Evolutionary conservation across 306 rosid genomes (phyloP).

Genomic region (Medicago lupulina): DNA sequence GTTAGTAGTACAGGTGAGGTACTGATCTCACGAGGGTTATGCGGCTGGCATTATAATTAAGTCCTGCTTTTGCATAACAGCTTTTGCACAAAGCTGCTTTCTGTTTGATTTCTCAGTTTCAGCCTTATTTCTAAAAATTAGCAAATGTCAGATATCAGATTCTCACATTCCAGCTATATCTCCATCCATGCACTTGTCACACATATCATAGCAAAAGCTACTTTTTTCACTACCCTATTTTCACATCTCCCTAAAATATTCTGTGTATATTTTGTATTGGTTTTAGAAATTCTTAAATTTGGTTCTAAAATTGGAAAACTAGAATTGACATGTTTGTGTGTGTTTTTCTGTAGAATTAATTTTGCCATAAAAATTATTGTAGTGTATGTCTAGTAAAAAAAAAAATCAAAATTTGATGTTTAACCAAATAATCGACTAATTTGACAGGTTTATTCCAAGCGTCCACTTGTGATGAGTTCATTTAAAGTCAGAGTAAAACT

Average conservation of each 20-base stretch:
- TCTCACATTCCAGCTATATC: slow-evolving; percentile 3
- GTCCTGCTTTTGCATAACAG: not conserved
- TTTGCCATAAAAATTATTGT: too few relatives aligned
- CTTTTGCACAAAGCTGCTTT: not conserved
- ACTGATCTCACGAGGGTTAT: not conserved
- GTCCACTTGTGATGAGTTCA: too few relatives aligned
- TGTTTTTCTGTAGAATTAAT: too few relatives aligned
- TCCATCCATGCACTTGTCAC: slow-evolving; percentile 28
- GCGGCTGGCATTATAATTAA: not conserved
- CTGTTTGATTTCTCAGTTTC: not conserved
- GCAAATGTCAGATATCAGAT: slow-evolving; percentile 23
- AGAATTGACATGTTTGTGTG: too few relatives aligned
- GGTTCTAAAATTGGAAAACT: too few relatives aligned
- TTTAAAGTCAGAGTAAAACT: too few relatives aligned
- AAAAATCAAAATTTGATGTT: too few relatives aligned
- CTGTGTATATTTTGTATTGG: too few relatives aligned
- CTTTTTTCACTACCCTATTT: not conserved
- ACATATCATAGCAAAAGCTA: not conserved
- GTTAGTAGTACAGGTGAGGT: not conserved
- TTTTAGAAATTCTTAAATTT: too few relatives aligned
- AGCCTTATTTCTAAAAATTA: not conserved
- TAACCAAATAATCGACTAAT: too few relatives aligned
- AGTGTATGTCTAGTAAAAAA: too few relatives aligned
- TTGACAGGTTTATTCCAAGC: too few relatives aligned
- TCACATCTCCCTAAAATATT: slow-evolving; percentile 5